Evolutionary conservation across 371 early-diverging fungal species (phyloP).

Genomic region (Neoconidiobolus thromboides): DNA sequence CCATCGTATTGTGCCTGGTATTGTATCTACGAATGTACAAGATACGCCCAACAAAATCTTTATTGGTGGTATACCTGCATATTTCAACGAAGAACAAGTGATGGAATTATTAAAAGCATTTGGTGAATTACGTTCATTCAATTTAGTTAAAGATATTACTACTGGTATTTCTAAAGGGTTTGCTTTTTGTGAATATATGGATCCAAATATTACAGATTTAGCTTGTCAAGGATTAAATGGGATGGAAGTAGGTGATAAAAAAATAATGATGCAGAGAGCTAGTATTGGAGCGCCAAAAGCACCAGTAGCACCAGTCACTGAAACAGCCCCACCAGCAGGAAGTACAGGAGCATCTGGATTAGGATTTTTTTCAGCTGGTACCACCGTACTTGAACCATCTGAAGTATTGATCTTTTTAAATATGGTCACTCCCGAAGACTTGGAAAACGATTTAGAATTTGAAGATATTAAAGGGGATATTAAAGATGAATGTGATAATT

Average conservation of each 20-base stretch:
- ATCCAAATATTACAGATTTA: slow-evolving; percentile 71
- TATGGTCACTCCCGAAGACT: slow-evolving; percentile 82
- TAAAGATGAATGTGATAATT: slow-evolving; percentile 72
- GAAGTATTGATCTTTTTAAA: slow-evolving; percentile 74
- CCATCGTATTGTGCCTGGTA: slow-evolving; percentile 19
- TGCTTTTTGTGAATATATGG: slow-evolving; percentile 90
- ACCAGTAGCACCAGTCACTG: slow-evolving; percentile 10
- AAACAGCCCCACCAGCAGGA: not conserved
- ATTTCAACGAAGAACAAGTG: slow-evolving; percentile 83
- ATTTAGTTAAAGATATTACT: slow-evolving; percentile 67
- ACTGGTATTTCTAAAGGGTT: slow-evolving; percentile 77
- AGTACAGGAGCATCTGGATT: slow-evolving; percentile 3
- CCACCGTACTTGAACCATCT: slow-evolving; percentile 38
- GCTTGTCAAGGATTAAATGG: slow-evolving; percentile 88
- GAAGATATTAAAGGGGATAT: slow-evolving; percentile 84
- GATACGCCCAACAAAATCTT: slow-evolving; percentile 88
- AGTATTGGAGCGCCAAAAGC: slow-evolving; percentile 44
- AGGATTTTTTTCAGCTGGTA: slow-evolving; percentile 9
- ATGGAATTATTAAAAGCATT: slow-evolving; percentile 81
- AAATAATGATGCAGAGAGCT: slow-evolving; percentile 88
- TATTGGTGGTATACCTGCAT: slow-evolving; percentile 78
- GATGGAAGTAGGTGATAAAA: slow-evolving; percentile 86
- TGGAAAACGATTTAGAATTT: slow-evolving; percentile 73
- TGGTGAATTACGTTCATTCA: slow-evolving; percentile 81
- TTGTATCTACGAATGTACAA: slow-evolving; percentile 61